Conservation (phyloP, 305 asterid genomes). For the Fraxinus sp. region DNA sequence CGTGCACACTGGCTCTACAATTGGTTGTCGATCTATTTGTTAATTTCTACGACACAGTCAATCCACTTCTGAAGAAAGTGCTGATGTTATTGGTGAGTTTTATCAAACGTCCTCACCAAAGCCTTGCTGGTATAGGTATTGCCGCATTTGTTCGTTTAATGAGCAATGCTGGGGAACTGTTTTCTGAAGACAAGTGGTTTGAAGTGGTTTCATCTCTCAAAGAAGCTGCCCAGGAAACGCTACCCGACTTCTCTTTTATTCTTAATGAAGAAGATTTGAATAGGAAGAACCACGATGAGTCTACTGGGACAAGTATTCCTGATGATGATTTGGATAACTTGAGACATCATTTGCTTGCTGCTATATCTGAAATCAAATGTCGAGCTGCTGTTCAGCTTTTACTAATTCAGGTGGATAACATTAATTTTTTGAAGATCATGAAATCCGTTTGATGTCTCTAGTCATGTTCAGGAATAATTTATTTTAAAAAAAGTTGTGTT, state of each 20-base stretch:
- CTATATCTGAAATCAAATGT: constrained; percentile 82
- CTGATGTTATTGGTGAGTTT: constrained; percentile 77
- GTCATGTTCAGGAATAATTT: background rate
- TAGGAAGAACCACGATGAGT: constrained; percentile 51
- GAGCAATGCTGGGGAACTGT: constrained; percentile 93
- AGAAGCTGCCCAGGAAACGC: constrained; percentile 74
- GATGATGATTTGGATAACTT: constrained; percentile 56
- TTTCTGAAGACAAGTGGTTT: constrained; percentile 88
- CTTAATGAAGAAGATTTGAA: constrained; percentile 58
- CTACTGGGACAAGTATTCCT: constrained; percentile 43
- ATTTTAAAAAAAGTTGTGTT: background rate
- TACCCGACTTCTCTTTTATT: constrained; percentile 82
- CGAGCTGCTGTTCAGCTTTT: constrained; percentile 96
- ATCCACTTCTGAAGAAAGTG: constrained; percentile 89
- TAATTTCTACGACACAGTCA: constrained; percentile 84
- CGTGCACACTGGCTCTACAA: constrained; percentile 96
- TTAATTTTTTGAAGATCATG: background rate
- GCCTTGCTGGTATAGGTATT: constrained; percentile 95
- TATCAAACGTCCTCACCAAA: constrained; percentile 94
- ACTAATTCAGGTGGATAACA: constrained; percentile 70
- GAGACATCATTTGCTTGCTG: constrained; percentile 57
- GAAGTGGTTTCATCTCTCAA: constrained; percentile 85
- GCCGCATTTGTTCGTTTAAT: constrained; percentile 97
- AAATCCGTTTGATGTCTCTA: background rate
- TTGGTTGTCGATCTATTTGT: constrained; percentile 96